These are phyloP conservation scores for Sporobolomyces roseus DNA, from an alignment of 768 basidiomycete genomes.

Conservation along the genomic window DNA sequence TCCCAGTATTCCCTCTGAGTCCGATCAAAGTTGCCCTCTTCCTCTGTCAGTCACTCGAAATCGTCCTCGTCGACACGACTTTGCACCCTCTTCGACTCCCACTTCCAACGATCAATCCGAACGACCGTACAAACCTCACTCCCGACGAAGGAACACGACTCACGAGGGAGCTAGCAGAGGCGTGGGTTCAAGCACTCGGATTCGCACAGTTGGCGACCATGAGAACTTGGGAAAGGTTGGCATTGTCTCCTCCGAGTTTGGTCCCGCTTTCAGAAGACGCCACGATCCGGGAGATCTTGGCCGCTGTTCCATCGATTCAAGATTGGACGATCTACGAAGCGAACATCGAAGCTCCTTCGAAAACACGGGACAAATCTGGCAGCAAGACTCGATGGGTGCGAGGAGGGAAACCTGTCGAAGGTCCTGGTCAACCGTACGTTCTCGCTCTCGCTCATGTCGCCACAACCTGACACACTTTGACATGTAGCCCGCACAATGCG, in stretches of 20 bases:
- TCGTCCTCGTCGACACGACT: not conserved
- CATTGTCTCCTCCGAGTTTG: not conserved
- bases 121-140: not conserved
- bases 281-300: not conserved
- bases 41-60: conserved; percentile 17
- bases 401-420: conserved; percentile 13
- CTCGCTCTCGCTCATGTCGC: not conserved
- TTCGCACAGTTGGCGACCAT: conserved; percentile 22
- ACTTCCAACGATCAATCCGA: not conserved
- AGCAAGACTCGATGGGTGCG: conserved; percentile 16
- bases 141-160: conserved; percentile 18
- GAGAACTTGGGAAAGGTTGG: not conserved
- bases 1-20: conserved; percentile 29
- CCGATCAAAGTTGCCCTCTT: conserved; percentile 18
- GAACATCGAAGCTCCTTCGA: not conserved
- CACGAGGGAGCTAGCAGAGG: conserved; percentile 19
- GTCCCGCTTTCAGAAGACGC: not conserved
- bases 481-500: not conserved
- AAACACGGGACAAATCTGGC: no score
- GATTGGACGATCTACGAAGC: not conserved
- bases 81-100: not conserved
- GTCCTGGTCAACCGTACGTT: conserved; percentile 3
- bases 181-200: conserved; percentile 30
- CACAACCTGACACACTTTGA: not conserved
- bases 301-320: not conserved